phyloP scores from a whole-genome alignment of 1,284 basidiomycete species.

The Leccinum colubrinum region DNA sequence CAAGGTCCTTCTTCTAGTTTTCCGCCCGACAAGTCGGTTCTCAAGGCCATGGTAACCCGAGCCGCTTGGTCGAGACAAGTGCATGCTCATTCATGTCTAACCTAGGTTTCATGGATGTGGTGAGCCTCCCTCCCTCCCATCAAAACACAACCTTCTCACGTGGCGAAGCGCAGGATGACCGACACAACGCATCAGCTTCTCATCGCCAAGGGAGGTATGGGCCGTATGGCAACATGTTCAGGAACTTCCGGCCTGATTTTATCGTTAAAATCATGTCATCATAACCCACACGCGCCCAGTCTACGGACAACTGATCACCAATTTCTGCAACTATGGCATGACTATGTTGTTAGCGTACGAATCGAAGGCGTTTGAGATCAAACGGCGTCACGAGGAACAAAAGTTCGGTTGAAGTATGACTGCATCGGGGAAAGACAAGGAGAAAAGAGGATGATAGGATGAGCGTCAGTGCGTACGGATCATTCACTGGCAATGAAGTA shows the following conservation, averaged over 20 bases:
- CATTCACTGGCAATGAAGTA: too few relatives aligned
- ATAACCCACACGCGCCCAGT: slow-evolving; percentile 5
- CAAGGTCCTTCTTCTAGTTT: slow-evolving; percentile 6
- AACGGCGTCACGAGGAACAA: too few relatives aligned
- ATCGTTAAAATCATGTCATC: slow-evolving; percentile 4
- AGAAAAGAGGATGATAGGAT: too few relatives aligned
- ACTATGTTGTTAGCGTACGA: too few relatives aligned
- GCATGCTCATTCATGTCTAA: neutral
- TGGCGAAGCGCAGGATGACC: slow-evolving; percentile 7
- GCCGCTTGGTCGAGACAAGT: neutral
- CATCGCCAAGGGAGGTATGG: slow-evolving; percentile 14
- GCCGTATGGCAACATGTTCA: slow-evolving; percentile 7
- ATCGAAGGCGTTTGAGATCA: too few relatives aligned
- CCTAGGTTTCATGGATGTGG: slow-evolving; percentile 21
- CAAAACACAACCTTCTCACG: slow-evolving; percentile 1
- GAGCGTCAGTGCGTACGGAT: too few relatives aligned
- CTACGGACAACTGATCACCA: slow-evolving; percentile 15
- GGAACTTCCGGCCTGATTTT: neutral
- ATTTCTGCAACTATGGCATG: slow-evolving; percentile 17
- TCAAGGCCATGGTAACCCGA: slow-evolving; percentile 16
- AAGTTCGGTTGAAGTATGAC: too few relatives aligned
- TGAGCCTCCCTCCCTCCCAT: neutral
- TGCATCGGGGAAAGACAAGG: too few relatives aligned
- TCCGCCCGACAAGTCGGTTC: slow-evolving; percentile 1
- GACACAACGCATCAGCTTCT: slow-evolving; percentile 21